Conservation (phyloP, 768 basidiomycete genomes). For the Mycena vulgaris region DNA sequence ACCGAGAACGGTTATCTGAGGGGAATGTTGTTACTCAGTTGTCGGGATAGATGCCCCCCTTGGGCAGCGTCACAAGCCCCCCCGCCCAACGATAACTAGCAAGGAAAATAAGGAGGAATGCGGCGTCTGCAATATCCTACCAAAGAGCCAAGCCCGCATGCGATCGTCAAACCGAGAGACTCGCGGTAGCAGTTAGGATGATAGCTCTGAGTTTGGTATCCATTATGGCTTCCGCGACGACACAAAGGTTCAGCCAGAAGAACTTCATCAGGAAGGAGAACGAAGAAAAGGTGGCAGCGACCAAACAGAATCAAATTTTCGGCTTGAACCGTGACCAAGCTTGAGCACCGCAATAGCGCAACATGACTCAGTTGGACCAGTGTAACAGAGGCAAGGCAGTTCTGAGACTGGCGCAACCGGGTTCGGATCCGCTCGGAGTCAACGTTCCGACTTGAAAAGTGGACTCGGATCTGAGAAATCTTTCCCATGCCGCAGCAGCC, state of each 20-base stretch:
- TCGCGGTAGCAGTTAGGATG: constrained; percentile 12
- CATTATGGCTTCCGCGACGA: neutral
- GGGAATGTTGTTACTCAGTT: too few species aligned
- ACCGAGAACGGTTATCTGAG: too few species aligned
- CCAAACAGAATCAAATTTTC: too few species aligned
- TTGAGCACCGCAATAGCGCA: too few species aligned
- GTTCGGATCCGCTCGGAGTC: neutral
- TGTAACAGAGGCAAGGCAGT: too few species aligned
- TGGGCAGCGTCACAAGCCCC: constrained; percentile 7
- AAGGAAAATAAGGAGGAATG: constrained; percentile 12
- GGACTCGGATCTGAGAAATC: neutral
- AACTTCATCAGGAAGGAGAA: too few species aligned
- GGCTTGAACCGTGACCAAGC: too few species aligned
- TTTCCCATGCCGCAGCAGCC: neutral
- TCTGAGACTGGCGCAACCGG: too few species aligned
- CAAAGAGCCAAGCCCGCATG: too few species aligned
- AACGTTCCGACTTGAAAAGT: neutral
- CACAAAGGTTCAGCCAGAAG: neutral
- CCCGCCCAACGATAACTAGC: neutral
- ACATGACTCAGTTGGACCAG: too few species aligned
- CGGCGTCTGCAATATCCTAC: constrained; percentile 14
- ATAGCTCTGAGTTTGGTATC: neutral
- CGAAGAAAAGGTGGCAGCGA: neutral
- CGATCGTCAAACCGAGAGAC: constrained; percentile 14
- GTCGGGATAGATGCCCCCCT: neutral